A percentile compares a stretch with the other conserved stretches of the same genome.
Conservation (phyloP, 2,329 filamentous ascomycete species). For the Lecanosticta acicola region DNA sequence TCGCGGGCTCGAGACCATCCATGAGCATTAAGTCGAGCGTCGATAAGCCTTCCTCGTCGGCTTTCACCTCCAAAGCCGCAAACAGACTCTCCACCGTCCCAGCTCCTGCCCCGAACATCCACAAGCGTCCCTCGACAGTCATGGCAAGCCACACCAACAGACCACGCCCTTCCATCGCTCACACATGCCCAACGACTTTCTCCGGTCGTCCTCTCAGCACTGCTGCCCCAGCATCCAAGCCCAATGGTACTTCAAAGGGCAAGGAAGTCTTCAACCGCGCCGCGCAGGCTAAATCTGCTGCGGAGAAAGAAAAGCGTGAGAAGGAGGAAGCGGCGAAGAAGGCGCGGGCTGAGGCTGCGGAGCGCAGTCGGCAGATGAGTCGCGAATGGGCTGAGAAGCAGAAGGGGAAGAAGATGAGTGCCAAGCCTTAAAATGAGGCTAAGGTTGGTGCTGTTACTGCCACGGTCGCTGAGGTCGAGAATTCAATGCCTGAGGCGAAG, state of each 20-base stretch:
- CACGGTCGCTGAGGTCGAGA: background rate
- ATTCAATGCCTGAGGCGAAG: background rate
- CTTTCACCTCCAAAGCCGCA: slow-evolving; percentile 6
- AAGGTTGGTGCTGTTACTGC: background rate
- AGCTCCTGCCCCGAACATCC: slow-evolving; percentile 9
- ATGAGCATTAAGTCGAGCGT: slow-evolving; percentile 1
- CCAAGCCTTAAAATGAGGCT: slow-evolving; percentile 2
- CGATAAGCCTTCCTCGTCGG: slow-evolving; percentile 5
- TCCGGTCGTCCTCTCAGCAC: slow-evolving; percentile 4
- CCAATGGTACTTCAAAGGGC: slow-evolving; percentile 36
- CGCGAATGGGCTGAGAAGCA: slow-evolving; percentile 48
- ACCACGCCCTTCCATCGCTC: slow-evolving; percentile 9
- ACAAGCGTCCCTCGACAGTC: slow-evolving; percentile 16
- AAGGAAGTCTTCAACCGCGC: slow-evolving; percentile 45
- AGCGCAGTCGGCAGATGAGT: slow-evolving; percentile 40
- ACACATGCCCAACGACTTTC: background rate
- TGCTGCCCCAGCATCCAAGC: slow-evolving; percentile 18
- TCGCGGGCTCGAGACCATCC: slow-evolving; percentile 15
- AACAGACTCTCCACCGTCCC: slow-evolving; percentile 11
- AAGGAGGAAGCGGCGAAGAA: slow-evolving; percentile 46
- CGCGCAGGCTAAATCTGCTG: slow-evolving; percentile 36
- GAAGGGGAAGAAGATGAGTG: slow-evolving; percentile 30
- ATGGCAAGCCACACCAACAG: slow-evolving; percentile 12
- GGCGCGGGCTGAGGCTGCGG: slow-evolving; percentile 43
- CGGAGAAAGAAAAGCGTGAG: slow-evolving; percentile 38